Percentiles rank a stretch among this genome's conserved stretches.
These are phyloP conservation scores for Aureobasidium sp. DNA, from an alignment of 2,329 filamentous ascomycete genomes.

Conservation along the genomic window DNA sequence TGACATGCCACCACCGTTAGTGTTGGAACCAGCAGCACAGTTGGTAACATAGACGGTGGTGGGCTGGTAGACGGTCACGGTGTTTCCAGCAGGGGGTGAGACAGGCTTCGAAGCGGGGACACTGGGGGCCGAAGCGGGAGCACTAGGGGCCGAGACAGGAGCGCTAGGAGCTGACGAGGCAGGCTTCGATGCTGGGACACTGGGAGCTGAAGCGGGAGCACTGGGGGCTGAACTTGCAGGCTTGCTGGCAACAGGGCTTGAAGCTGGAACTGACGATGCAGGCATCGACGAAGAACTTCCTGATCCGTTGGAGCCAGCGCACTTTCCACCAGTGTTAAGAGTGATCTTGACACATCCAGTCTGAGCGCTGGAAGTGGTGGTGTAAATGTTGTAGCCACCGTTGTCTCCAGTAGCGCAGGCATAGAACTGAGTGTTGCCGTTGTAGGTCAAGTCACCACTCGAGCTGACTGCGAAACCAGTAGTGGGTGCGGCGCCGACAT, in stretches of 20 bases:
- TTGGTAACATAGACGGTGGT: slow-evolving; percentile 28
- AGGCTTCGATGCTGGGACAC: background rate
- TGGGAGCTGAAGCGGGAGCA: background rate
- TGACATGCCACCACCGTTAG: too few species aligned
- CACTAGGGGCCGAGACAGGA: background rate
- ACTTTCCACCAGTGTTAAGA: slow-evolving; percentile 20
- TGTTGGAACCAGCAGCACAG: slow-evolving; percentile 23
- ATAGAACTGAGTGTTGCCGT: slow-evolving; percentile 46
- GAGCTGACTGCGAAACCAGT: slow-evolving; percentile 47
- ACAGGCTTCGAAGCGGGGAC: background rate
- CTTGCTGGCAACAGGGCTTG: too few species aligned
- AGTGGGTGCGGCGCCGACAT: slow-evolving; percentile 35
- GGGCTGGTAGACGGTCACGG: slow-evolving; percentile 22
- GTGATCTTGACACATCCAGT: slow-evolving; percentile 17
- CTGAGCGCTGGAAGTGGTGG: slow-evolving; percentile 17
- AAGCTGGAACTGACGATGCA: background rate
- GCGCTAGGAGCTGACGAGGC: background rate
- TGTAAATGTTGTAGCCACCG: slow-evolving; percentile 38
- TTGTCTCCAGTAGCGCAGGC: slow-evolving; percentile 49
- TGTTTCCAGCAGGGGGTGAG: background rate
- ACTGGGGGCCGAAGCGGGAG: background rate
- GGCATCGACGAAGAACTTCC: slow-evolving; percentile 3
- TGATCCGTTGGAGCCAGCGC: background rate
- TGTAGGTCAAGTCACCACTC: slow-evolving; percentile 43
- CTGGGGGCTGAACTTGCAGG: background rate